Base-by-base conservation (phyloP, 108 stramenopile species). In the Discostella pseudostelligera region DNA sequence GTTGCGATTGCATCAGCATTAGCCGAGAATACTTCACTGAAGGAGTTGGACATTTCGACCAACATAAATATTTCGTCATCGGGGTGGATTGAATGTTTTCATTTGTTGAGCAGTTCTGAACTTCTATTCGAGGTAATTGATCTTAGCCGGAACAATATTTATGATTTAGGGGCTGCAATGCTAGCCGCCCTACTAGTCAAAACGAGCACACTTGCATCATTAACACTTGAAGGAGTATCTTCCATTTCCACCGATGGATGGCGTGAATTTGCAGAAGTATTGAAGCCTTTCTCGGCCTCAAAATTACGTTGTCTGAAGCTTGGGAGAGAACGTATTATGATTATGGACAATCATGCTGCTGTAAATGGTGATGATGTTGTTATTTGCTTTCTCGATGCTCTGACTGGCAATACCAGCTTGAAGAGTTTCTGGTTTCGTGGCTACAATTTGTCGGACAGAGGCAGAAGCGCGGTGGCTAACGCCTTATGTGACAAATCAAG, bases 191-290 rank as follows among this genome's bases (percentile, higher is more conserved):
- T 0, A 21, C 24, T 58, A 7, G 35, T 6, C 39, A 58, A 36
- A 12, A 24, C 21, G 22, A 42, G 21, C 20, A 28, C 57, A 3
- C 28, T 58, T 13, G 20, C 0, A 58, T 6, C 7, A 0, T 24
- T 58, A 8, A 22, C 37, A 12, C 21, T 58, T 26, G 7, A 22
- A 7, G 4, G 35, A 10, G 7, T 25, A 11, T 8, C 0, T 3
- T 21, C 19, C 16, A 58, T 58, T 28, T 39, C 20, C 36, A 7
- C 35, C 57, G 13, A 21, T 28, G 57, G 57, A 43, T 58, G 35
- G 57, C 0, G 5, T 39, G 35, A 0, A 58, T 58, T 58, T 37
- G 57, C 32, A 14, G 7, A 17, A 8, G 50, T 26, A 25, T 51
- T 51, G 50, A 13, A 51, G 26, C 35, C n/a, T 14, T 3, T 19